Percentiles rank a stretch among this genome's conserved stretches.
phyloP scores from a whole-genome alignment of 2,329 filamentous ascomycete species.

The Ceratocystis cubensis region DNA sequence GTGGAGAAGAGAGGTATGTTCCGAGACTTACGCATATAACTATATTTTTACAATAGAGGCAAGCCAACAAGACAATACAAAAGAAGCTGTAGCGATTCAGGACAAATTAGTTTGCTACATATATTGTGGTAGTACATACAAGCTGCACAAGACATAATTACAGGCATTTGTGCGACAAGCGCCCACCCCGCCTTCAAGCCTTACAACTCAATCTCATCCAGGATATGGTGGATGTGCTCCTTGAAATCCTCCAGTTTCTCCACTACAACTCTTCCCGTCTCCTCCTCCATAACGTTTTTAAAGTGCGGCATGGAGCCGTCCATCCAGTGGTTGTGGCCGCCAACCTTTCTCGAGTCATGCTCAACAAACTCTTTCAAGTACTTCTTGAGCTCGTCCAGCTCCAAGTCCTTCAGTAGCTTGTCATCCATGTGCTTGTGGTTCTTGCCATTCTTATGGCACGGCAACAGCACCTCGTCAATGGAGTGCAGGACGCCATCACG shows the following conservation, averaged over 20 bases:
- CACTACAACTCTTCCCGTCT: not conserved
- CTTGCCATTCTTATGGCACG: conserved; percentile 44
- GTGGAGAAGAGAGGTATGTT: conserved; percentile 32
- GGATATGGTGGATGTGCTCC: conserved; percentile 13
- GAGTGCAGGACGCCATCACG: conserved; percentile 76
- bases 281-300: not conserved
- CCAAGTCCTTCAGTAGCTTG: conserved; percentile 18
- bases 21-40: conserved; percentile 22
- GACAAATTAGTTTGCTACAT: not conserved
- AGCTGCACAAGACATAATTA: not conserved
- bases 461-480: conserved; percentile 59
- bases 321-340: conserved; percentile 19
- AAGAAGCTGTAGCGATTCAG: not conserved
- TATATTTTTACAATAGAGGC: not conserved
- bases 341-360: conserved; percentile 14
- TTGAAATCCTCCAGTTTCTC: not conserved
- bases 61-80: not conserved
- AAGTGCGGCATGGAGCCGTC: conserved; percentile 3
- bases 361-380: conserved; percentile 25
- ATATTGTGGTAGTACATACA: not conserved
- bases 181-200: too few relatives aligned
- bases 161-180: not conserved
- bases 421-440: conserved; percentile 9
- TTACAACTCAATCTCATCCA: conserved; percentile 16
- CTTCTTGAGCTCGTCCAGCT: conserved; percentile 21